These are phyloP conservation scores for Picea mariana DNA, from an alignment of 83 land plant species.

Conservation along the genomic window DNA sequence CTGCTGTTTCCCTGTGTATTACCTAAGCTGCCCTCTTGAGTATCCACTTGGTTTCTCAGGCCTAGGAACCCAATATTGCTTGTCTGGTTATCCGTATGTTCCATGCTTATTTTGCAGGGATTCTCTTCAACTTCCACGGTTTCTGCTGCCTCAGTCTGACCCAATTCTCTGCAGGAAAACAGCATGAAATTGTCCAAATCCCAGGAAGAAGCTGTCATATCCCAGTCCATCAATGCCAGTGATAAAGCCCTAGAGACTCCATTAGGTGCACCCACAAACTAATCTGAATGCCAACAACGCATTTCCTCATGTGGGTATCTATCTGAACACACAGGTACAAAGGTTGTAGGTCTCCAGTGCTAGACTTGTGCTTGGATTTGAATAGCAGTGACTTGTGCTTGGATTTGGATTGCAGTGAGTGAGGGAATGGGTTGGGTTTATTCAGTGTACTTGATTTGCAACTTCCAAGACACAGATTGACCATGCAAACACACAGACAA, in stretches of 20 bases:
- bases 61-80: neutral
- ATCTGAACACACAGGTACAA: neutral
- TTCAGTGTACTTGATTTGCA: constrained; percentile 8
- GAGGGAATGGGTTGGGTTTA: neutral
- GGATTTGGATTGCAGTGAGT: neutral
- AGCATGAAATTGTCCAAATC: neutral
- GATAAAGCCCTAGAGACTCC: constrained; percentile 1
- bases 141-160: neutral
- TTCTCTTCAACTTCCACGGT: neutral
- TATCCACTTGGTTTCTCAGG: constrained; percentile 1
- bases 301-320: neutral
- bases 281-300: neutral
- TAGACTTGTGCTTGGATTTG: too few relatives aligned
- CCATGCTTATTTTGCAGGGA: neutral
- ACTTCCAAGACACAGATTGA: neutral
- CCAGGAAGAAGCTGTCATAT: neutral
- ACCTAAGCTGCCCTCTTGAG: neutral
- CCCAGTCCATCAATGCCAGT: neutral
- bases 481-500: neutral
- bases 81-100: neutral
- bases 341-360: neutral
- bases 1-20: neutral
- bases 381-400: neutral
- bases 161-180: neutral
- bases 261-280: neutral